Conservation (phyloP, 495 filamentous ascomycete species). For the Astrothelium macrocarpum region DNA sequence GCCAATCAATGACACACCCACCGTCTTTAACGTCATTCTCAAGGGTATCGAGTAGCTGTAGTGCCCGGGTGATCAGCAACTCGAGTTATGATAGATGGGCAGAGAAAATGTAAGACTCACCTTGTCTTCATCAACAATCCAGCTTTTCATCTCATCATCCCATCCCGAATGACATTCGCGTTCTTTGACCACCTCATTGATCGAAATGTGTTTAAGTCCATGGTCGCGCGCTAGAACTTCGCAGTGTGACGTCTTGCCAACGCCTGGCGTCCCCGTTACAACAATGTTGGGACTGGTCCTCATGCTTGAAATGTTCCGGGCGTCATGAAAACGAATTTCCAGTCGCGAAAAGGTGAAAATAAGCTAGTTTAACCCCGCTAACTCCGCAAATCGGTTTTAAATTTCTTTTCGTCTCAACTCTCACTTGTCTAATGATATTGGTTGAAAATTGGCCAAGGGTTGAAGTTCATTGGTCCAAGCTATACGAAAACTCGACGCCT, state of each 20-base stretch:
- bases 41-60: constrained; percentile 74
- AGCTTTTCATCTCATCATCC: constrained; percentile 74
- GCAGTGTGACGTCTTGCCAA: constrained; percentile 87
- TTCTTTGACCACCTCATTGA: constrained; percentile 87
- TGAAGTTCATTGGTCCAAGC: no score
- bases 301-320: not conserved
- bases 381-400: not conserved
- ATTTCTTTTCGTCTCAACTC: no score
- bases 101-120: constrained; percentile 36
- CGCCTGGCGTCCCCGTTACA: constrained; percentile 58
- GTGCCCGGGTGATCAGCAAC: not conserved
- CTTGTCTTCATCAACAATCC: constrained; percentile 96
- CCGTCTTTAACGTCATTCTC: constrained; percentile 72
- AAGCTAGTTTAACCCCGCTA: not conserved
- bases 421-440: no score
- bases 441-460: no score
- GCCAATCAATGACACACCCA: constrained; percentile 94
- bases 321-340: not conserved
- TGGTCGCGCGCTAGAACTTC: constrained; percentile 64
- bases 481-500: no score
- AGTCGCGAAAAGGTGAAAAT: not conserved
- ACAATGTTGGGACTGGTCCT: constrained; percentile 1
- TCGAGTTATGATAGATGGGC: not conserved
- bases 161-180: constrained; percentile 71
- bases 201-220: constrained; percentile 71